A percentile compares a stretch with the other conserved stretches of the same genome.
Conservation (phyloP, 2,329 filamentous ascomycete species). For the Fusarium incarnatum region DNA sequence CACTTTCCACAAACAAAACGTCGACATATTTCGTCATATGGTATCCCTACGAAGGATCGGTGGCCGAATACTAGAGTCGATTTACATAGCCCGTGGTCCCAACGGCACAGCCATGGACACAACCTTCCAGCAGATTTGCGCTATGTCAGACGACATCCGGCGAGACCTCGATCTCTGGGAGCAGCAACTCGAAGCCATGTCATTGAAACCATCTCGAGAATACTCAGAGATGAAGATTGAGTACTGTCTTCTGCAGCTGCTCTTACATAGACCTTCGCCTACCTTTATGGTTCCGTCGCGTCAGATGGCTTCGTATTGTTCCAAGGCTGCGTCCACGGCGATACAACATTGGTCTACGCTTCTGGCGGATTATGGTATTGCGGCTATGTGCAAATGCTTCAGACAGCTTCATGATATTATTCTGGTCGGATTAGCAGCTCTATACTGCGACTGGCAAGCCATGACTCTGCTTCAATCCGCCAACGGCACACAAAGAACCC, state of each 20-base stretch:
- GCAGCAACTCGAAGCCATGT: neutral
- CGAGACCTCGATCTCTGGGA: constrained; percentile 7
- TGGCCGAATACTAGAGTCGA: constrained; percentile 3
- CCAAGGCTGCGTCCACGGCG: neutral
- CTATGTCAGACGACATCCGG: neutral
- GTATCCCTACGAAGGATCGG: neutral
- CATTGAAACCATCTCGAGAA: neutral
- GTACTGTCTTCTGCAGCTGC: neutral
- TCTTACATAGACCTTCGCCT: neutral
- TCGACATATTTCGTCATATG: neutral
- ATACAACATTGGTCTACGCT: neutral
- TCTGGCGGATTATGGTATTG: neutral
- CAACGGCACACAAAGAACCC: neutral
- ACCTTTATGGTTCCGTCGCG: constrained; percentile 5
- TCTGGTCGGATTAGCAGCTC: neutral
- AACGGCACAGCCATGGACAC: constrained; percentile 11
- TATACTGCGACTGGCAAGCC: constrained; percentile 6
- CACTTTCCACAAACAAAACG: neutral
- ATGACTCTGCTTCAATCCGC: neutral
- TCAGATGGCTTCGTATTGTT: neutral
- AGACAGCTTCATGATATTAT: constrained; percentile 8
- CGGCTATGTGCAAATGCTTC: neutral
- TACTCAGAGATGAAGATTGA: constrained; percentile 10
- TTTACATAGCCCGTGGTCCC: neutral
- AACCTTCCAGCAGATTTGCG: constrained; percentile 6